phyloP scores from a whole-genome alignment of 768 basidiomycete genomes.

The Leucocoprinus birnbaumii region DNA sequence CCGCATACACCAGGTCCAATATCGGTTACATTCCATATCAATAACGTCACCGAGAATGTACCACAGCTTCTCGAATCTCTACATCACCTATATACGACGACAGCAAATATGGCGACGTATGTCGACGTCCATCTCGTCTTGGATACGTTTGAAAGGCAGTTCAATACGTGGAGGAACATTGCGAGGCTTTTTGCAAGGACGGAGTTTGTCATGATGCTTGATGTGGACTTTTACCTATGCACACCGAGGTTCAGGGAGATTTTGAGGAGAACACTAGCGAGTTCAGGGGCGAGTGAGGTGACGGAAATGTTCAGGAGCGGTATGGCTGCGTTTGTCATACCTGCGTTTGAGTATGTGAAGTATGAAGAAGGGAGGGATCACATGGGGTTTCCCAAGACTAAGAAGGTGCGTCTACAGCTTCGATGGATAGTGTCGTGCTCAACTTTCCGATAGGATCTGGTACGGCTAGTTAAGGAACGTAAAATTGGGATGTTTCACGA shows the following conservation, averaged over 20 bases:
- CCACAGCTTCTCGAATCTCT: conserved; percentile 56
- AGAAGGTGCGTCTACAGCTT: conserved; percentile 48
- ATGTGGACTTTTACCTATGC: conserved; percentile 84
- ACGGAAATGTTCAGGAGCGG: conserved; percentile 30
- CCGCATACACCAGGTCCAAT: conserved; percentile 58
- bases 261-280: conserved; percentile 32
- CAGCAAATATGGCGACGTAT: conserved; percentile 58
- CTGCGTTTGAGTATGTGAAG: conserved; percentile 79
- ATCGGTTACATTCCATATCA: conserved; percentile 79
- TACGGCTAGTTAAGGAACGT: conserved; percentile 52
- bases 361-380: conserved; percentile 62
- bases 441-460: conserved; percentile 38
- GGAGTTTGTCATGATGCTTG: conserved; percentile 86
- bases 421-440: neutral
- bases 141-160: conserved; percentile 77
- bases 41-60: conserved; percentile 44
- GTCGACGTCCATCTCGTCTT: conserved; percentile 88
- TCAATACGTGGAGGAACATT: conserved; percentile 89
- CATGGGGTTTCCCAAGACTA: conserved; percentile 61
- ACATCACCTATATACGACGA: conserved; percentile 64
- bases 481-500: conserved; percentile 77
- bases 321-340: conserved; percentile 70
- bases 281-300: neutral
- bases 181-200: conserved; percentile 84
- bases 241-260: conserved; percentile 63